Evolutionary conservation across 805 yeast species (phyloP).

Genomic region (Candida patagonica): DNA sequence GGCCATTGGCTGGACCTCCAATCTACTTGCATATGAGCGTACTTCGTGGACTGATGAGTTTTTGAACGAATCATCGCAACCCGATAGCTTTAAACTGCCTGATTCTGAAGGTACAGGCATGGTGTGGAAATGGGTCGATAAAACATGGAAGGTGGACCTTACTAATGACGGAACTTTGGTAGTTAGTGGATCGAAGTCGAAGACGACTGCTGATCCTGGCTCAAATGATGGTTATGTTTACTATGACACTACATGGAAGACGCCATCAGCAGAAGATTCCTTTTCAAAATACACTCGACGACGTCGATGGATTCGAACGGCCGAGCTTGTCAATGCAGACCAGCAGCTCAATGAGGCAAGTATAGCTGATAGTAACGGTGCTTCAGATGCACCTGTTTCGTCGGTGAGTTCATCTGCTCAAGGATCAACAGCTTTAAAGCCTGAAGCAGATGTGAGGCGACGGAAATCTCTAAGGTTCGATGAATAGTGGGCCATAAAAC

Average conservation of each 20-base stretch:
- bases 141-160: slow-evolving; percentile 82
- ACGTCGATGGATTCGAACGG: slow-evolving; percentile 93
- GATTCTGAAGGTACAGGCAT: slow-evolving; percentile 58
- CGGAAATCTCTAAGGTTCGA: slow-evolving; percentile 19
- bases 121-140: slow-evolving; percentile 93
- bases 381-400: not conserved
- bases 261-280: slow-evolving; percentile 79
- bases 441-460: slow-evolving; percentile 7
- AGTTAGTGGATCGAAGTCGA: slow-evolving; percentile 40
- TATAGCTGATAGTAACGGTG: not conserved
- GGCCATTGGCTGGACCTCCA: slow-evolving; percentile 96
- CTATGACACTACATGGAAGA: slow-evolving; percentile 90
- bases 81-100: slow-evolving; percentile 74
- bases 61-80: slow-evolving; percentile 70
- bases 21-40: slow-evolving; percentile 83
- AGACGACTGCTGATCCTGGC: slow-evolving; percentile 45
- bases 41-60: slow-evolving; percentile 98
- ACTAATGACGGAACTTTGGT: slow-evolving; percentile 82
- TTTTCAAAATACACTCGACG: slow-evolving; percentile 88
- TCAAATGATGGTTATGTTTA: slow-evolving; percentile 80
- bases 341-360: slow-evolving; percentile 4
- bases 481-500: not conserved
- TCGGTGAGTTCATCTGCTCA: not conserved
- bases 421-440: slow-evolving; percentile 3
- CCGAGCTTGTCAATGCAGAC: slow-evolving; percentile 29